phyloP scores from a whole-genome alignment of 169 alveolate genomes.

The Eimeria necatrix region DNA sequence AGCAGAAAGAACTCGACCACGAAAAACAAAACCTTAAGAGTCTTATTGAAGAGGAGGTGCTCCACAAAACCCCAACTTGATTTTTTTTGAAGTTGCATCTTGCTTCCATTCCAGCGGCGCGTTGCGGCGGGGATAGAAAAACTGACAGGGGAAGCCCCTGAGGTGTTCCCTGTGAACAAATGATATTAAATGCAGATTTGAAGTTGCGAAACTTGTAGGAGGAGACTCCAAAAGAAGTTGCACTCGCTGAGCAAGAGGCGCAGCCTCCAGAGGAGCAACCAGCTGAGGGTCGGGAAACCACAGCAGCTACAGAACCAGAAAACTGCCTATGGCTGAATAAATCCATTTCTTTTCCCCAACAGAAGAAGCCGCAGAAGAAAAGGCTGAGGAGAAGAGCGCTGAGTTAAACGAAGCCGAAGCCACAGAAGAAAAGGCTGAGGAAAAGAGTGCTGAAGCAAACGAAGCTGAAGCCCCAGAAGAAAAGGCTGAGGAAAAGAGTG shows the following conservation, averaged over 20 bases:
- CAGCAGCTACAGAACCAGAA: too few relatives aligned
- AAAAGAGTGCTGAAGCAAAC: not conserved
- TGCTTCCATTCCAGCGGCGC: not conserved
- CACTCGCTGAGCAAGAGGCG: slow-evolving; percentile 52
- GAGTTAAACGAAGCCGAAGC: not conserved
- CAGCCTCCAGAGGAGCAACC: slow-evolving; percentile 3
- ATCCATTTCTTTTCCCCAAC: too few relatives aligned
- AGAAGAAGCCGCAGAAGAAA: not conserved
- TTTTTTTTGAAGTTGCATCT: not conserved
- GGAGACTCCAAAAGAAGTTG: not conserved
- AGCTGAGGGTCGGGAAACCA: slow-evolving; percentile 9
- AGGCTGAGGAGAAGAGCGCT: not conserved
- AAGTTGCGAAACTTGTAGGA: not conserved
- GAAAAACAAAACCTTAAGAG: slow-evolving; percentile 12
- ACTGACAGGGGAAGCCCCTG: not conserved
- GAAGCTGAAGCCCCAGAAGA: not conserved
- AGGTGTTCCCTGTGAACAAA: not conserved
- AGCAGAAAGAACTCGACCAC: not conserved
- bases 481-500: not conserved
- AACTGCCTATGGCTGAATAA: too few relatives aligned
- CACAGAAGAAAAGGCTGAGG: not conserved
- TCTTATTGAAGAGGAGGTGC: slow-evolving; percentile 52
- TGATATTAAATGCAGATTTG: not conserved
- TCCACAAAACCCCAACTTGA: not conserved
- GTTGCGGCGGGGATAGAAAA: slow-evolving; percentile 37